Percentiles rank a stretch among this genome's conserved stretches.
These are phyloP conservation scores for Colletotrichum viniferum DNA, from an alignment of 2,329 filamentous ascomycete genomes.

Conservation along the genomic window DNA sequence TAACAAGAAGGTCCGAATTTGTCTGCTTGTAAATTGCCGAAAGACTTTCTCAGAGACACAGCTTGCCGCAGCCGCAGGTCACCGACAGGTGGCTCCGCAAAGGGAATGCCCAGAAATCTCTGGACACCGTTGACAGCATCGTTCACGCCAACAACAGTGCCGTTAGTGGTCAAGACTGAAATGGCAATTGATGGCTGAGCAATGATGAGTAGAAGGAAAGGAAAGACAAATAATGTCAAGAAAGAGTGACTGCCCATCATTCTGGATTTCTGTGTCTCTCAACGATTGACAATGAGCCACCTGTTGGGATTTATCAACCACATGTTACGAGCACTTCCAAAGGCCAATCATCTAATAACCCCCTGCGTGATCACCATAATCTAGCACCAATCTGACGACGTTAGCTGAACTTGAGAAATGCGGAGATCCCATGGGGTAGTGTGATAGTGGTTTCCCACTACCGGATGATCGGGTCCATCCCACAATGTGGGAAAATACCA, in stretches of 20 bases:
- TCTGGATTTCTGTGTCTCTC: neutral
- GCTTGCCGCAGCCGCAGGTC: slow-evolving; percentile 56
- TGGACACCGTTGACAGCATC: neutral
- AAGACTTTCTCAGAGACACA: slow-evolving; percentile 46
- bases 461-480: neutral
- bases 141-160: neutral
- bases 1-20: slow-evolving; percentile 49
- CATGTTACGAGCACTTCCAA: neutral
- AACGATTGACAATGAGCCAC: neutral
- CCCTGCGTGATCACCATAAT: neutral
- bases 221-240: neutral
- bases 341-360: neutral
- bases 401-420: neutral
- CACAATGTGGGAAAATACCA: neutral
- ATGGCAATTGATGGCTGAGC: neutral
- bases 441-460: neutral
- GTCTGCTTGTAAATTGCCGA: slow-evolving; percentile 40
- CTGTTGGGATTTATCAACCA: neutral
- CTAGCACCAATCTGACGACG: neutral
- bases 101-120: slow-evolving; percentile 48
- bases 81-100: slow-evolving; percentile 40
- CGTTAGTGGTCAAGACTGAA: neutral
- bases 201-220: rapidly evolving
- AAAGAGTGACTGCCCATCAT: neutral
- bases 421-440: neutral